Evolutionary conservation across 2,329 filamentous ascomycete species (phyloP), one percentile per base, ranked within the genome.

Genomic region (Curvularia spicifera): DNA sequence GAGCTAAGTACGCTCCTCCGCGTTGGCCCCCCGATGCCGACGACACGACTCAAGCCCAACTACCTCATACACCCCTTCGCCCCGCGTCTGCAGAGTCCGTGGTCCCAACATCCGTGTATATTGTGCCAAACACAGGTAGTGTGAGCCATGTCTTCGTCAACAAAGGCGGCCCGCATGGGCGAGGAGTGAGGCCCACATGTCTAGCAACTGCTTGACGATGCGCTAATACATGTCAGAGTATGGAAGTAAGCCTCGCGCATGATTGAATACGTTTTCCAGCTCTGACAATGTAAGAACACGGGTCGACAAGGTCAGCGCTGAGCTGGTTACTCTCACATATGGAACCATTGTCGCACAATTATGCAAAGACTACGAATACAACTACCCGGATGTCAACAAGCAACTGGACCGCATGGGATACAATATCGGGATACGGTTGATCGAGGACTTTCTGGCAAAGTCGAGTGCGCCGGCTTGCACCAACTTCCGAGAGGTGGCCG

Each of bases 321-420:
- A 99, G 82, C 86, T 99, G 60, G 94, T 99, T 51, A 97, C 93
- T 45, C 85, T 99, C 71, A 99, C 95, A 31, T 99, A 99, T 78
- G 95, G 95, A 73, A 98, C 95, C 24, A 96, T 99, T 63, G 95
- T 99, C 56, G 91, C 93, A 56, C 94, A 98, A 78, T 84, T 99
- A 66, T 98, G 94, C 82, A 94, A 94, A 78, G 95, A 99, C 81
- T 97, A 94, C 76, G 93, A 97, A 70, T 89, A 87, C 71, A 92
- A 98, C 80, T 99, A 99, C 76, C 83, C 87, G 51, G 93, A 98
- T 77, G 94, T 99, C 75, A 99, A 99, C 81, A 93, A 94, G 78
- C 95, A 99, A 78, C 85, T 99, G 44, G 95, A 99, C 76, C 96
- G 94, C 80, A 99, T 99, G 95, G 95, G 95, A 54, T 97, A 98